Conservation (phyloP, 257 asterid species). For the Nicotiana benthamiana region DNA sequence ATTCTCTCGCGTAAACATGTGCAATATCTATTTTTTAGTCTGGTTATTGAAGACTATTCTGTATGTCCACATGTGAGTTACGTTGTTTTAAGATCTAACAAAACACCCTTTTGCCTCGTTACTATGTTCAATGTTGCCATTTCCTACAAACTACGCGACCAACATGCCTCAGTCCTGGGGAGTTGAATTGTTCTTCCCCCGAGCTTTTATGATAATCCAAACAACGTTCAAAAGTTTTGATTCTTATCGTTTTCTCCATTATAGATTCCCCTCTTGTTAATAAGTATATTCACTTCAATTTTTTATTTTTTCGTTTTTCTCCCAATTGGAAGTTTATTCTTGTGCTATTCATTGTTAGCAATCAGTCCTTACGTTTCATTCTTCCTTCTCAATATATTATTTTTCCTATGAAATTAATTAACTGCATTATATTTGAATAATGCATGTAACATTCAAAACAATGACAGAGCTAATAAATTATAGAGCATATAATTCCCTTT, state of each 20-base stretch:
- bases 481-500: neutral
- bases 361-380: neutral
- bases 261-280: neutral
- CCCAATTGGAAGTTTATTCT: neutral
- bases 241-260: neutral
- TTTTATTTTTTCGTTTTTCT: neutral
- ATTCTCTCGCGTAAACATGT: constrained; percentile 65
- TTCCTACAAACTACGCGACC: constrained; percentile 31
- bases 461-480: neutral
- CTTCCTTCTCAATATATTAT: neutral
- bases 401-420: no score
- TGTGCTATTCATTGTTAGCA: neutral
- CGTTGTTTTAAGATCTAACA: constrained; percentile 15
- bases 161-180: constrained; percentile 45
- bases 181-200: constrained; percentile 13
- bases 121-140: neutral
- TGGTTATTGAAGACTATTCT: constrained; percentile 8
- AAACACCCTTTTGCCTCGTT: neutral
- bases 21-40: constrained; percentile 8
- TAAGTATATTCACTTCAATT: neutral
- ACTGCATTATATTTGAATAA: no score
- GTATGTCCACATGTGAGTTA: neutral
- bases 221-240: constrained; percentile 16
- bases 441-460: neutral
- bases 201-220: neutral